Percentiles rank a stretch among this genome's conserved stretches.
Conservation (phyloP, 371 early-diverging fungal genomes). For the Mycotypha africana region DNA sequence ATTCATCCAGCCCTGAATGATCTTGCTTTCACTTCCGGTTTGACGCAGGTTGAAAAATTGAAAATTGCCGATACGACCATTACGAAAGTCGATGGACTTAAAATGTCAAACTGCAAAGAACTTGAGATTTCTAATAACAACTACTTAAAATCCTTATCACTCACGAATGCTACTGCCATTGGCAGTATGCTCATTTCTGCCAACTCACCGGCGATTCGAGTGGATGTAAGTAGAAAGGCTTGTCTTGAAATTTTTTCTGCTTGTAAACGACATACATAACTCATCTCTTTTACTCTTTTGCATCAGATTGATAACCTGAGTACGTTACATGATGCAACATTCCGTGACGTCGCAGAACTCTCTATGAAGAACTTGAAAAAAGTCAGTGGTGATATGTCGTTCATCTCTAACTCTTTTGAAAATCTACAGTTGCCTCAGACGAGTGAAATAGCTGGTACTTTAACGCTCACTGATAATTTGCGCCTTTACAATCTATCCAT, state of each 20-base stretch:
- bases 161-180: constrained; percentile 23
- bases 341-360: constrained; percentile 34
- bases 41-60: constrained; percentile 30
- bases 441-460: constrained; percentile 36
- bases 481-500: constrained; percentile 37
- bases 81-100: constrained; percentile 36
- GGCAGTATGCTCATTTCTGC: constrained; percentile 33
- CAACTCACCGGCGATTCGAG: constrained; percentile 29
- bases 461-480: constrained; percentile 45
- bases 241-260: background rate
- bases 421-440: constrained; percentile 29
- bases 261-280: no score
- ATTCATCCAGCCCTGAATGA: constrained; percentile 37
- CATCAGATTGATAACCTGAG: constrained; percentile 29
- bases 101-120: constrained; percentile 20
- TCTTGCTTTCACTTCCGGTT: constrained; percentile 30
- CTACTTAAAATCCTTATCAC: constrained; percentile 33
- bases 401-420: constrained; percentile 40
- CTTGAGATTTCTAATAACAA: constrained; percentile 47
- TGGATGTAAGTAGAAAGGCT: constrained; percentile 23
- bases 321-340: constrained; percentile 13
- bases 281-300: background rate
- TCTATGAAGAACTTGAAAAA: constrained; percentile 21
- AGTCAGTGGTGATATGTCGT: constrained; percentile 39
- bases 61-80: constrained; percentile 38